Base-by-base conservation (phyloP, 805 yeast species). In the Ogataea minuta region DNA sequence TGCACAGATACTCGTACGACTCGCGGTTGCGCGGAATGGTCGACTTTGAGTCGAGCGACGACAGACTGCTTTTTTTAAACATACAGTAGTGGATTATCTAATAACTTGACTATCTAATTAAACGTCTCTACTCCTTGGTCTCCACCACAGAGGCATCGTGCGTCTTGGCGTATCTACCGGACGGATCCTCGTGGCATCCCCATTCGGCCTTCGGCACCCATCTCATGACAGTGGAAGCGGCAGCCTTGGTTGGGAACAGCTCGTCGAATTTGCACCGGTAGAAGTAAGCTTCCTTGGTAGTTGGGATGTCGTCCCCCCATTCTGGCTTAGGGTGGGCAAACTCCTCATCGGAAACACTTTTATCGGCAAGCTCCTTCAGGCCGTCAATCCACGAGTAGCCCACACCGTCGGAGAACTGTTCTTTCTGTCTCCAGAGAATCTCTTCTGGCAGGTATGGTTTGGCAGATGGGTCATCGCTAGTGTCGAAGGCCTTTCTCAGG, bases 171-270 rank as follows among this genome's bases (percentile, higher is more conserved):
- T 74, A 91, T 72, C 99, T 86, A 52, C 99, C 99, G 41, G 96
- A 85, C 39, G 99, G 99, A 68, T 93, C 99, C 57, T 83, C 96
- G 60, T 90, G 89, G 71, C 99, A 93, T 53, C 99, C 99, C 99
- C 99, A 93, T 67, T 93, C 99, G 48, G 98, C 98, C 77, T 93
- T 93, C 64, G 99, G 99, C 68, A 93, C 70, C 99, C 99, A 93
- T 77, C 99, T 84, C 97, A 87, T 89, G 45, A 93, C 99, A 13
- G 99, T 93, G 28, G 80, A 71, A 44, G 96, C 97, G 50, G 95
- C 99, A 51, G 96, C 93, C 67, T 80, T 74, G 56, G 82, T 81
- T 46, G 90, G 85, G 84, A 89, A 93, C 56, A 87, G 69, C 58
- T 85, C 95, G 68, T 93, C 99, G 58, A 93, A 93, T 76, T 89